Evolutionary conservation across 2,329 filamentous ascomycete genomes (phyloP).

Genomic region (Colletotrichum australisinense): DNA sequence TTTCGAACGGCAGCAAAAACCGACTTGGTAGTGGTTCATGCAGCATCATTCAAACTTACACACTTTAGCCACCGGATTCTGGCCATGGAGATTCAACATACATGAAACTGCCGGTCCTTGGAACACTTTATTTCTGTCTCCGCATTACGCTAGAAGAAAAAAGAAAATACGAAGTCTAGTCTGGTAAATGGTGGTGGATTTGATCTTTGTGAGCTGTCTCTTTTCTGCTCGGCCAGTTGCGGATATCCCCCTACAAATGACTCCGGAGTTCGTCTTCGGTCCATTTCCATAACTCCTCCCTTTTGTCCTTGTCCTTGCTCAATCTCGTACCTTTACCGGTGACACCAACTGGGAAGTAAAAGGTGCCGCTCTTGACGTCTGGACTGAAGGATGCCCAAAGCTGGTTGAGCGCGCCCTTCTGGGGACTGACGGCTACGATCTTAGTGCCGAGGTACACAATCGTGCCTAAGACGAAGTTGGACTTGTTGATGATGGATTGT

Average conservation of each 20-base stretch:
- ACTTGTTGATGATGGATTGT: conserved; percentile 73
- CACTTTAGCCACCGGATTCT: not conserved
- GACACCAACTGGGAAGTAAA: conserved; percentile 48
- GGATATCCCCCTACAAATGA: conserved; percentile 16
- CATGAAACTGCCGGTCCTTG: conserved; percentile 13
- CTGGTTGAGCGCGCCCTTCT: conserved; percentile 40
- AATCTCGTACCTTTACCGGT: conserved; percentile 36
- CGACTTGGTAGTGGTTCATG: conserved; percentile 20
- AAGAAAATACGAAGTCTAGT: not conserved
- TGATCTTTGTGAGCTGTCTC: too few relatives aligned
- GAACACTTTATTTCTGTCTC: conserved; percentile 8
- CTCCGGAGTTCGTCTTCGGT: conserved; percentile 46
- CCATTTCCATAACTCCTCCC: conserved; percentile 48
- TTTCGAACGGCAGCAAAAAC: conserved; percentile 17
- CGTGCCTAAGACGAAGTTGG: conserved; percentile 99
- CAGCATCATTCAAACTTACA: not conserved
- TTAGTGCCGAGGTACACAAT: conserved; percentile 94
- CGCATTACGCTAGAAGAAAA: conserved; percentile 5
- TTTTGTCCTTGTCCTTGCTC: conserved; percentile 41
- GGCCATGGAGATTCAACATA: conserved; percentile 7
- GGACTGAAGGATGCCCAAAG: conserved; percentile 46
- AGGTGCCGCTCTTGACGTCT: conserved; percentile 42
- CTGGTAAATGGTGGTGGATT: not conserved
- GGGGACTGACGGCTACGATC: conserved; percentile 38
- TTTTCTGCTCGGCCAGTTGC: conserved; percentile 1